A percentile compares a stretch with the other conserved stretches of the same genome.
Evolutionary conservation across 2,329 filamentous ascomycete genomes (phyloP).

Genomic region (Xylariaceae sp.): DNA sequence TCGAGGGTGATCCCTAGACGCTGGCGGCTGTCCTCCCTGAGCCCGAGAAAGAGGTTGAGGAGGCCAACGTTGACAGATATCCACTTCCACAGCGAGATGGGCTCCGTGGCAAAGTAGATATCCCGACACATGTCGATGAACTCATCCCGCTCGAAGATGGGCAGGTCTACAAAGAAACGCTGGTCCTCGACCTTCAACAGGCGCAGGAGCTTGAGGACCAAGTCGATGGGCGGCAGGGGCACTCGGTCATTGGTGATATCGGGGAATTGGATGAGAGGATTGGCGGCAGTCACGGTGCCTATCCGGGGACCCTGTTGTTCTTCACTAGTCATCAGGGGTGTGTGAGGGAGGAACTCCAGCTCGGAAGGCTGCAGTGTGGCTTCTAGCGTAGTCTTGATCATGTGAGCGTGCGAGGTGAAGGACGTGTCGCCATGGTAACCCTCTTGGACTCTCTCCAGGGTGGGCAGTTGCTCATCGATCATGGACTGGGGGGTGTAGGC

Average conservation of each 20-base stretch:
- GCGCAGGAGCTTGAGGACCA: constrained; percentile 25
- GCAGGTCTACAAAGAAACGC: constrained; percentile 26
- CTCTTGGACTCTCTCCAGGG: constrained; percentile 19
- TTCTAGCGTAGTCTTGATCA: constrained; percentile 19
- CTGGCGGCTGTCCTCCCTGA: constrained; percentile 8
- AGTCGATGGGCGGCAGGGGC: constrained; percentile 23
- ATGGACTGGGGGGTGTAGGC: constrained; percentile 20
- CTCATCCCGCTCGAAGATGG: constrained; percentile 22
- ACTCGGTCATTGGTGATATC: constrained; percentile 15
- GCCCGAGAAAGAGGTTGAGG: constrained; percentile 20
- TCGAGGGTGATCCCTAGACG: constrained; percentile 15
- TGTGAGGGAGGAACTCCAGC: constrained; percentile 10
- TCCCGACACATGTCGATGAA: constrained; percentile 25
- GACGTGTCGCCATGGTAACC: constrained; percentile 27
- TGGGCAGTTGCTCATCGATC: constrained; percentile 26
- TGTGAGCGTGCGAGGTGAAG: constrained; percentile 24
- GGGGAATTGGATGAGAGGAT: constrained; percentile 1
- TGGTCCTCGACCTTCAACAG: constrained; percentile 22
- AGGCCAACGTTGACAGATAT: constrained; percentile 27
- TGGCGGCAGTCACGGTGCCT: neutral
- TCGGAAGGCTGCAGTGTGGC: constrained; percentile 20
- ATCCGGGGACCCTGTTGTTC: constrained; percentile 2
- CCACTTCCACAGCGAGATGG: constrained; percentile 26
- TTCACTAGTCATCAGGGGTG: constrained; percentile 2
- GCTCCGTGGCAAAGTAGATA: constrained; percentile 28